Conservation (phyloP, 2,329 filamentous ascomycete genomes). For the Sporothrix protearum region DNA sequence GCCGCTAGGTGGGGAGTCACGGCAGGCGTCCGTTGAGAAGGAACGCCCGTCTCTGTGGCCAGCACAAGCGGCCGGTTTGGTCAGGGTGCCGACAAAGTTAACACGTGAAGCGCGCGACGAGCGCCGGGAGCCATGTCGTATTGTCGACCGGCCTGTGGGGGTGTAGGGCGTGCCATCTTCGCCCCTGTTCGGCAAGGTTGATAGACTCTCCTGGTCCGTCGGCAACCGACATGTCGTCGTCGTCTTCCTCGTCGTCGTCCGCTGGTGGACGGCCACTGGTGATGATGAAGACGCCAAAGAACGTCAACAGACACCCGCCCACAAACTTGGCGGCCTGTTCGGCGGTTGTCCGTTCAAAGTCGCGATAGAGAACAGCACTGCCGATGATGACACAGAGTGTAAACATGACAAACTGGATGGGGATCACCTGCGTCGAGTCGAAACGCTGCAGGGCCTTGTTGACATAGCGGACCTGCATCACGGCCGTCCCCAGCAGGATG, state of each 20-base stretch:
- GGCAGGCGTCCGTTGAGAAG: slow-evolving; percentile 37
- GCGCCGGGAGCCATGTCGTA: slow-evolving; percentile 24
- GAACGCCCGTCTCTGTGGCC: slow-evolving; percentile 36
- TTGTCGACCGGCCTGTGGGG: neutral
- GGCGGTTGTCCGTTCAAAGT: slow-evolving; percentile 79
- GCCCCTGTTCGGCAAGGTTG: slow-evolving; percentile 53
- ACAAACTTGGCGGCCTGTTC: slow-evolving; percentile 79
- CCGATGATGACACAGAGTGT: slow-evolving; percentile 93
- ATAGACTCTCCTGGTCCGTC: slow-evolving; percentile 57
- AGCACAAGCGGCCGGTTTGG: slow-evolving; percentile 39
- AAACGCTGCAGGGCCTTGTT: slow-evolving; percentile 86
- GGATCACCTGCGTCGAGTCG: slow-evolving; percentile 96
- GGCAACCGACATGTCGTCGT: slow-evolving; percentile 55
- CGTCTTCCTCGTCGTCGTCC: slow-evolving; percentile 59
- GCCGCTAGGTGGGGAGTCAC: slow-evolving; percentile 26
- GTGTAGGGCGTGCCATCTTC: slow-evolving; percentile 17
- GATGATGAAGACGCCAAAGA: slow-evolving; percentile 95
- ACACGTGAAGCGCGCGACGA: slow-evolving; percentile 48
- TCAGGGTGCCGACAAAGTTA: slow-evolving; percentile 42
- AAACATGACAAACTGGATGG: slow-evolving; percentile 95
- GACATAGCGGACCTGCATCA: slow-evolving; percentile 97
- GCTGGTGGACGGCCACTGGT: slow-evolving; percentile 70
- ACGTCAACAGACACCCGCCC: slow-evolving; percentile 85
- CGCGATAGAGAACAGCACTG: slow-evolving; percentile 87
- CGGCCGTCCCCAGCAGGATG: slow-evolving; percentile 75